Conservation (phyloP, 495 filamentous ascomycete genomes). For the Penicillium bialowiezense region DNA sequence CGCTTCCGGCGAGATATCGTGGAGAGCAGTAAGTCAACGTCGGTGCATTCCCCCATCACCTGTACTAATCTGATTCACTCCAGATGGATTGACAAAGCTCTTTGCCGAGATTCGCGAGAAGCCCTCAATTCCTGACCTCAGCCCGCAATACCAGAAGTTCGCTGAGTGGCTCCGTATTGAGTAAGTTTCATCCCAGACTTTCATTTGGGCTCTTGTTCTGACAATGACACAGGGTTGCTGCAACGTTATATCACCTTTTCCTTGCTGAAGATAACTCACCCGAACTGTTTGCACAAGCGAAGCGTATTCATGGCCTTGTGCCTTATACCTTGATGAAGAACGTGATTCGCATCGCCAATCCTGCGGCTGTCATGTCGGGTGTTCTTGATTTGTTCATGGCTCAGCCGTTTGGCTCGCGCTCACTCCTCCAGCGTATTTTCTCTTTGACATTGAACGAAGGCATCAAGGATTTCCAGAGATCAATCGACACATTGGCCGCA, state of each 20-base stretch:
- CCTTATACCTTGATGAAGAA: constrained; percentile 94
- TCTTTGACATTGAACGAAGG: constrained; percentile 88
- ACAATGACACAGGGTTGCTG: constrained; percentile 61
- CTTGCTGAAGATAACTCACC: constrained; percentile 97
- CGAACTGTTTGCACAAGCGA: constrained; percentile 90
- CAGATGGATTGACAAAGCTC: constrained; percentile 86
- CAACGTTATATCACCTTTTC: constrained; percentile 96
- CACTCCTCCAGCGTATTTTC: constrained; percentile 89
- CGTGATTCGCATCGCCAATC: constrained; percentile 92
- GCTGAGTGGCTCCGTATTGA: constrained; percentile 98
- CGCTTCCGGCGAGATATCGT: constrained; percentile 72
- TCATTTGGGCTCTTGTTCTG: constrained; percentile 3
- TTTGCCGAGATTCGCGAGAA: constrained; percentile 91
- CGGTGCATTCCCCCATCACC: not conserved
- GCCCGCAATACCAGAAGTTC: constrained; percentile 95
- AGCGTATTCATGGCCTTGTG: constrained; percentile 87
- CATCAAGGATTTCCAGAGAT: constrained; percentile 76
- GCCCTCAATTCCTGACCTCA: constrained; percentile 78
- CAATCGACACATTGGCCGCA: constrained; percentile 68
- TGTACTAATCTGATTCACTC: not conserved
- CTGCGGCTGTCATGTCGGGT: constrained; percentile 89
- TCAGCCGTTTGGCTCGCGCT: constrained; percentile 86
- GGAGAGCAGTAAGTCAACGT: constrained; percentile 62
- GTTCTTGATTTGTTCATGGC: constrained; percentile 93
- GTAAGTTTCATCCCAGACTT: constrained; percentile 26